Percentiles rank a stretch among this genome's conserved stretches.
These are phyloP conservation scores for Anthracocystis walkeri DNA, from an alignment of 1,284 basidiomycete genomes.

Conservation along the genomic window DNA sequence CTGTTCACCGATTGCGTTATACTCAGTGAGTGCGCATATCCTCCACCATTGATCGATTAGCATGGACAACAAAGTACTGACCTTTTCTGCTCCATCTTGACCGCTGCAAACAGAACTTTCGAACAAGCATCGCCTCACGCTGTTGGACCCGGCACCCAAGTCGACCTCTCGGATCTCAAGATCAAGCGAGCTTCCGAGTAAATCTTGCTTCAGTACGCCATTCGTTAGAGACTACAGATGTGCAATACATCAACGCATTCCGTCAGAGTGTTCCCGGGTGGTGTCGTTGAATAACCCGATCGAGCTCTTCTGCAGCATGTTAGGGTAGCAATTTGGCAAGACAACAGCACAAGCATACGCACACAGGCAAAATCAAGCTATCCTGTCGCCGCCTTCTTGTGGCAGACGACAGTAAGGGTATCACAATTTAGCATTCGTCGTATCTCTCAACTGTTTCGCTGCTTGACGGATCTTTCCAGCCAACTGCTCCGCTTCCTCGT, in stretches of 20 bases:
- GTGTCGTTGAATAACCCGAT: too few relatives aligned
- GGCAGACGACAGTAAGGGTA: not conserved
- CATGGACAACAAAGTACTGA: not conserved
- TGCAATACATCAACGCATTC: slow-evolving; percentile 24
- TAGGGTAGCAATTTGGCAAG: too few relatives aligned
- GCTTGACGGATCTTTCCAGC: slow-evolving; percentile 33
- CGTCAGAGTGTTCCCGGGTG: not conserved
- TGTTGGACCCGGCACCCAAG: slow-evolving; percentile 51
- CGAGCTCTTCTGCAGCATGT: too few relatives aligned
- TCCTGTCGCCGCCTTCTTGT: too few relatives aligned
- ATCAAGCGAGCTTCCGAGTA: slow-evolving; percentile 58
- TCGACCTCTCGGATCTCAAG: slow-evolving; percentile 63
- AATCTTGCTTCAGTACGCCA: not conserved
- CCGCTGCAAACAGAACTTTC: slow-evolving; percentile 44
- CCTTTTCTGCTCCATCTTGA: too few relatives aligned
- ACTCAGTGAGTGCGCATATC: slow-evolving; percentile 40
- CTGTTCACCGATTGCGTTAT: slow-evolving; percentile 58
- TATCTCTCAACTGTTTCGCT: slow-evolving; percentile 5
- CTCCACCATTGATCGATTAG: too few relatives aligned
- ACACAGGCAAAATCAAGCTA: not conserved
- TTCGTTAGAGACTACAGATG: slow-evolving; percentile 2
- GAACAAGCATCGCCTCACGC: slow-evolving; percentile 64
- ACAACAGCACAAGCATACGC: not conserved
- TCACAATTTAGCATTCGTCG: slow-evolving; percentile 30
- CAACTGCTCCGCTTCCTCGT: slow-evolving; percentile 47